phyloP scores from a whole-genome alignment of 768 basidiomycete species.

The Xanthoconium stramineum region DNA sequence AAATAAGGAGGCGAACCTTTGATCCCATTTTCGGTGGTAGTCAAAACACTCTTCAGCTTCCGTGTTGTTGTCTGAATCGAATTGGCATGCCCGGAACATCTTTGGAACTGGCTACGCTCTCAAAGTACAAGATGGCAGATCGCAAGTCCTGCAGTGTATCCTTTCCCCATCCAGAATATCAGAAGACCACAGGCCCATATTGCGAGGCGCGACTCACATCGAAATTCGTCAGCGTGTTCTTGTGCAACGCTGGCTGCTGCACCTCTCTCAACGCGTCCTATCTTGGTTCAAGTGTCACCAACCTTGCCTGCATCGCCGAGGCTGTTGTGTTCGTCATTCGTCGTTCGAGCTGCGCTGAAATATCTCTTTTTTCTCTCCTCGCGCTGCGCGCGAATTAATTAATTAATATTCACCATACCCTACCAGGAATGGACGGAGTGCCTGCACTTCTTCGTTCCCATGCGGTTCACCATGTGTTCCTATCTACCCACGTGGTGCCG shows the following conservation, averaged over 20 bases:
- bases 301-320: too few relatives aligned
- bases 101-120: slow-evolving; percentile 55
- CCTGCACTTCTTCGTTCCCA: too few relatives aligned
- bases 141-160: slow-evolving; percentile 63
- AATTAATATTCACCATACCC: too few relatives aligned
- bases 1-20: slow-evolving; percentile 39
- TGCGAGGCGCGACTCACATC: slow-evolving; percentile 45
- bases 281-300: slow-evolving; percentile 38
- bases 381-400: too few relatives aligned
- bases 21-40: slow-evolving; percentile 49
- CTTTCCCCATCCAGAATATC: slow-evolving; percentile 41
- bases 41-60: slow-evolving; percentile 53
- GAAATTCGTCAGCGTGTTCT: slow-evolving; percentile 45
- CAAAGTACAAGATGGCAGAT: slow-evolving; percentile 66
- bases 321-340: too few relatives aligned
- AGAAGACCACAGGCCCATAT: neutral
- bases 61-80: slow-evolving; percentile 40
- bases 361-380: too few relatives aligned
- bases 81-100: slow-evolving; percentile 45
- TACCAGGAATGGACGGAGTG: too few relatives aligned
- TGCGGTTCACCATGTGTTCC: too few relatives aligned
- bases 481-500: too few relatives aligned
- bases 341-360: too few relatives aligned
- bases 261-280: slow-evolving; percentile 48
- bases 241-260: slow-evolving; percentile 42